Base-by-base conservation (phyloP, 345 rosid species). In the Citrus cavaleriei region DNA sequence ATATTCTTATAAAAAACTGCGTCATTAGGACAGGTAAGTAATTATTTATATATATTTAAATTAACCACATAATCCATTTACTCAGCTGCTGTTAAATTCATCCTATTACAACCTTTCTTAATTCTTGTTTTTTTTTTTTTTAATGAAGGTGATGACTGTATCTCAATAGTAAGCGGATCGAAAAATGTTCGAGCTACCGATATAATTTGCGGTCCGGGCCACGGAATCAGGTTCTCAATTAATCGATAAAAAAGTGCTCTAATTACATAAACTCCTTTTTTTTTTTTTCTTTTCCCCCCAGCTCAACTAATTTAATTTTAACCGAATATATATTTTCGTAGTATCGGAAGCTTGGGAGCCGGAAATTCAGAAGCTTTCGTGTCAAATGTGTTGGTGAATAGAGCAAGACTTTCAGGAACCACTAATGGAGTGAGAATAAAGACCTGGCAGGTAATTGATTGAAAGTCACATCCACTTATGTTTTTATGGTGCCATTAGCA, bases 171-270 rank as follows among this genome's bases (percentile, higher is more conserved):
- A 60, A 91, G 92, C 54, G 97, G 98, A 78, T 93, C 97, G 3
- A 90, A 88, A 78, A 90, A 92, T 84, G 95, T 96, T 59, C 77
- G 76, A 51, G 98, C 89, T 40, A 88, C 89, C n/a, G 91, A 89
- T 62, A 91, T 96, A 60, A 88, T 84, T 16, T 96, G 99, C 54
- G 99, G 99, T 51, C 98, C 99, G 0, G 99, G 99, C 22, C 99
- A 96, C 75, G 98, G 99, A 70, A 93, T 96, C 78, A 95, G 99
- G 99, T 95, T 27, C 12, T 73, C 57, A 54, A 54, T 54, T 54
- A 54, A 54, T 54, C 22, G 60, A 75, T 74, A 72, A 58, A 24
- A 68, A 46, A 46, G 14, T 46, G 51, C 75, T 13, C 32, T 79
- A 79, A 82, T 75, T 77, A 32, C 75, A 74, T 16, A 16, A 42